phyloP scores from a whole-genome alignment of 2,329 filamentous ascomycete genomes.

The Xylariaceae sp. region DNA sequence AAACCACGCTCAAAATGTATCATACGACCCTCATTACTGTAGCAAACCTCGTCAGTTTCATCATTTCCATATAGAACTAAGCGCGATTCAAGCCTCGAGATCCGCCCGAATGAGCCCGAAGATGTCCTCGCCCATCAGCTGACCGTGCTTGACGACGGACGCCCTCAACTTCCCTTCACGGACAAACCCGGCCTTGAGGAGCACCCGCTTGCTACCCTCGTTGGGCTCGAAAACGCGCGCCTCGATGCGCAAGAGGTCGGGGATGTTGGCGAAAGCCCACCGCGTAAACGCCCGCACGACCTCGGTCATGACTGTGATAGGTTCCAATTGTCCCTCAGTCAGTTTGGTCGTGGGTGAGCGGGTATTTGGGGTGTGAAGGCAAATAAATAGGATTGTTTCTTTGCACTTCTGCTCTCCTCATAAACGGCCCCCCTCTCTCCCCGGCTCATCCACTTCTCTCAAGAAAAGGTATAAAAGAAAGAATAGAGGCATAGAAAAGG shows the following conservation, averaged over 20 bases:
- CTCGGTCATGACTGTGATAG: slow-evolving; percentile 9
- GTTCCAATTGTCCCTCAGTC: background rate
- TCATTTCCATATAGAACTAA: too few relatives aligned
- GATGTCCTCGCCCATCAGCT: slow-evolving; percentile 34
- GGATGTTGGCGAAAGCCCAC: slow-evolving; percentile 42
- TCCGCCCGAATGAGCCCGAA: slow-evolving; percentile 39
- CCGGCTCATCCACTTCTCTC: too few relatives aligned
- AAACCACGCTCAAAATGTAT: too few relatives aligned
- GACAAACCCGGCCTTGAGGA: slow-evolving; percentile 39
- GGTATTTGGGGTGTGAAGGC: too few relatives aligned
- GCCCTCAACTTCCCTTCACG: slow-evolving; percentile 40
- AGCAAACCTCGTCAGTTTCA: too few relatives aligned
- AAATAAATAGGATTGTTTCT: too few relatives aligned
- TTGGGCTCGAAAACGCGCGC: slow-evolving; percentile 37
- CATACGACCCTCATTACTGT: too few relatives aligned
- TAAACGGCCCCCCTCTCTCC: too few relatives aligned
- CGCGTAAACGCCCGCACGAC: slow-evolving; percentile 34
- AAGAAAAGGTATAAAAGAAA: too few relatives aligned
- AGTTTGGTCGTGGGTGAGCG: background rate
- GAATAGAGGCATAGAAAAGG: background rate
- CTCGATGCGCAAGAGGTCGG: slow-evolving; percentile 39
- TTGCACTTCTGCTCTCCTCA: too few relatives aligned
- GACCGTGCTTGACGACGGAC: slow-evolving; percentile 39
- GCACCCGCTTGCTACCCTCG: slow-evolving; percentile 37
- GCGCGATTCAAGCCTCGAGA: slow-evolving; percentile 3